A percentile compares a stretch with the other conserved stretches of the same genome.
These are phyloP conservation scores for Penicillium coffeae DNA, from an alignment of 495 filamentous ascomycete species.

Conservation along the genomic window DNA sequence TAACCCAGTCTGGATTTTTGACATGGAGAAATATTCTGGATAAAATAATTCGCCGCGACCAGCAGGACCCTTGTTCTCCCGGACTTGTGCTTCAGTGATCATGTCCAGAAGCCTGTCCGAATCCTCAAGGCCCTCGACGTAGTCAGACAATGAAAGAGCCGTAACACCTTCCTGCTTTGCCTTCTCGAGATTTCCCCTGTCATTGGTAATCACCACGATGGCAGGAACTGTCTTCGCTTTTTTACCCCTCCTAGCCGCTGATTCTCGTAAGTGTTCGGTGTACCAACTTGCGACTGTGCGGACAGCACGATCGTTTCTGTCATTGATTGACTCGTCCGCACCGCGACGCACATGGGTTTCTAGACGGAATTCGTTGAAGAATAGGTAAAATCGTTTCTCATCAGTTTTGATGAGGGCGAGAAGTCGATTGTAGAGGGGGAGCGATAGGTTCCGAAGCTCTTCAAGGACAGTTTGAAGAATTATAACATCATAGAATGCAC, in stretches of 20 bases:
- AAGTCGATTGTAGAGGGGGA: slow-evolving; percentile 92
- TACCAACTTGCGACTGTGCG: slow-evolving; percentile 88
- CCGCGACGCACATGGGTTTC: slow-evolving; percentile 81
- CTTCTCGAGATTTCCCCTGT: slow-evolving; percentile 80
- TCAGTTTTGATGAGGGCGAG: slow-evolving; percentile 86
- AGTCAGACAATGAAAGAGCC: slow-evolving; percentile 65
- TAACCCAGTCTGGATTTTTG: slow-evolving; percentile 92
- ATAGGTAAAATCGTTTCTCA: slow-evolving; percentile 95
- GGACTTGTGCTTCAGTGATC: slow-evolving; percentile 72
- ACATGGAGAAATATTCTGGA: slow-evolving; percentile 76
- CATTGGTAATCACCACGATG: slow-evolving; percentile 91
- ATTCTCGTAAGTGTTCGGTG: slow-evolving; percentile 65
- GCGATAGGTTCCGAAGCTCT: slow-evolving; percentile 86
- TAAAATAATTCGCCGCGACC: slow-evolving; percentile 71
- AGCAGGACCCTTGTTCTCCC: slow-evolving; percentile 54
- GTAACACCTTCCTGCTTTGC: slow-evolving; percentile 70
- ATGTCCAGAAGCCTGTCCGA: slow-evolving; percentile 86
- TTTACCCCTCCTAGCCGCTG: slow-evolving; percentile 46
- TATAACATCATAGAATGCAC: slow-evolving; percentile 91
- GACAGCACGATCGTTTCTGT: slow-evolving; percentile 91
- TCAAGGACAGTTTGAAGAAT: slow-evolving; percentile 94
- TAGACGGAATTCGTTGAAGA: slow-evolving; percentile 95
- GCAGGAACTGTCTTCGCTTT: slow-evolving; percentile 61
- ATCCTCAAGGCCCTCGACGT: slow-evolving; percentile 80
- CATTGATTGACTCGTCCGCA: slow-evolving; percentile 85